Percentiles rank a stretch among this genome's conserved stretches.
Evolutionary conservation across 2,329 filamentous ascomycete genomes (phyloP).

Genomic region (Verticillium klebahnii): DNA sequence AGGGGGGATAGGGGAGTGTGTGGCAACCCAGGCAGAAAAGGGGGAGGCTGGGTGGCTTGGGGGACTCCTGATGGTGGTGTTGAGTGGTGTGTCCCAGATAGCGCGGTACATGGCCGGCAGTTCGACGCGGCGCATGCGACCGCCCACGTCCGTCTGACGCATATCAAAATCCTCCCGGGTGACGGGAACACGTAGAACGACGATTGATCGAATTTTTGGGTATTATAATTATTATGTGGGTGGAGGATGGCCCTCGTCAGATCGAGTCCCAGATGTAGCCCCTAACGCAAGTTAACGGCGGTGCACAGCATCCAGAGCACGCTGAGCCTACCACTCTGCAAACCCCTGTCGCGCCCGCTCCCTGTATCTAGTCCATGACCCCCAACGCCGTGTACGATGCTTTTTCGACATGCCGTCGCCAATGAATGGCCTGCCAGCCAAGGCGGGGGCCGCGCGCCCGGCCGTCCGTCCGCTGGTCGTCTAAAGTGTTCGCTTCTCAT

Average conservation of each 20-base stretch:
- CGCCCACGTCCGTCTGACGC: background rate
- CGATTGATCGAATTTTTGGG: background rate
- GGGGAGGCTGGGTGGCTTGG: constrained; percentile 12
- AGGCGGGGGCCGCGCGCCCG: background rate
- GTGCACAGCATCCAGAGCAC: constrained; percentile 10
- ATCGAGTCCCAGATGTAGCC: constrained; percentile 7
- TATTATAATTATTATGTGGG: constrained; percentile 9
- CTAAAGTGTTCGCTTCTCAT: background rate
- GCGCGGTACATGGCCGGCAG: constrained; percentile 8
- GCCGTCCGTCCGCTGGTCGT: background rate
- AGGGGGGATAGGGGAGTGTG: background rate
- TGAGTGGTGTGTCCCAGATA: constrained; percentile 15
- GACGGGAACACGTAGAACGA: background rate
- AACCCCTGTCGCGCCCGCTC: background rate
- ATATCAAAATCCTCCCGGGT: background rate
- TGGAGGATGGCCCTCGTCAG: background rate
- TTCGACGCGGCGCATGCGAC: background rate
- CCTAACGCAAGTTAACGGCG: constrained; percentile 20
- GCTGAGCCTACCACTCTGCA: constrained; percentile 11
- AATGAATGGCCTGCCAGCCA: background rate
- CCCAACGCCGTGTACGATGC: background rate
- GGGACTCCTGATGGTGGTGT: constrained; percentile 9
- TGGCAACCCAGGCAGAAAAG: constrained; percentile 8
- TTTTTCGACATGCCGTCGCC: background rate
- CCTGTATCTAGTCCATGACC: background rate